These are phyloP conservation scores for Babjeviella inositovora DNA, from an alignment of 805 yeast genomes.

Conservation along the genomic window DNA sequence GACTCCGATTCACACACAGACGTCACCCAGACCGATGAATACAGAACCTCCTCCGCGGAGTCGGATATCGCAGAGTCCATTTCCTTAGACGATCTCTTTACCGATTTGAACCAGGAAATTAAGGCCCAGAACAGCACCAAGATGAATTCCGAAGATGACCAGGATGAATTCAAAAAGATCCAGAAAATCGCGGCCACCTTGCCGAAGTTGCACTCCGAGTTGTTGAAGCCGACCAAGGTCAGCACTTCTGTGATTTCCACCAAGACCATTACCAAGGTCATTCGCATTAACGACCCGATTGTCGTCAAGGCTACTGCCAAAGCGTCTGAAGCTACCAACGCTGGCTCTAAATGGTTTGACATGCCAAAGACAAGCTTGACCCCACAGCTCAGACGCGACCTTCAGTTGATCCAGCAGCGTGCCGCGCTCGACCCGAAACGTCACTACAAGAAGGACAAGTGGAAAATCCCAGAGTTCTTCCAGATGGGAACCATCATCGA, in stretches of 20 bases:
- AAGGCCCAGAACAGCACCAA: conserved; percentile 1
- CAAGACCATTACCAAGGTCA: conserved; percentile 9
- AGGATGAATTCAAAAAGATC: conserved; percentile 15
- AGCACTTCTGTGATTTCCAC: conserved; percentile 3
- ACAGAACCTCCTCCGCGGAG: no score
- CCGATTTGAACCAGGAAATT: conserved; percentile 6
- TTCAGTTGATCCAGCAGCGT: conserved; percentile 68
- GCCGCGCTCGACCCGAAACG: conserved; percentile 90
- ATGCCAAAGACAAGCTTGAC: conserved; percentile 68
- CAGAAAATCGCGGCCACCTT: conserved; percentile 15
- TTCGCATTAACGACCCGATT: conserved; percentile 30
- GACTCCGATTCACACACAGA: no score
- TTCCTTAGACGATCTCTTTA: conserved; percentile 16
- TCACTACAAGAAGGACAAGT: conserved; percentile 78
- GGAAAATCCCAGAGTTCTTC: conserved; percentile 64
- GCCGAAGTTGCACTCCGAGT: conserved; percentile 20
- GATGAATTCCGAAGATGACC: conserved; percentile 1
- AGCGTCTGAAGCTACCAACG: conserved; percentile 8
- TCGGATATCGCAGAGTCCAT: not conserved
- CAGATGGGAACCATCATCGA: conserved; percentile 83
- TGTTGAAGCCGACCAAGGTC: conserved; percentile 7
- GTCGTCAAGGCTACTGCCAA: conserved; percentile 5
- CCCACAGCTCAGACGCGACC: conserved; percentile 56
- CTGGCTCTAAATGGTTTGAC: conserved; percentile 65
- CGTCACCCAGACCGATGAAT: no score